A percentile compares a stretch with the other conserved stretches of the same genome.
These are phyloP conservation scores for Escovopsis sp. DNA, from an alignment of 2,329 filamentous ascomycete genomes.

Conservation along the genomic window DNA sequence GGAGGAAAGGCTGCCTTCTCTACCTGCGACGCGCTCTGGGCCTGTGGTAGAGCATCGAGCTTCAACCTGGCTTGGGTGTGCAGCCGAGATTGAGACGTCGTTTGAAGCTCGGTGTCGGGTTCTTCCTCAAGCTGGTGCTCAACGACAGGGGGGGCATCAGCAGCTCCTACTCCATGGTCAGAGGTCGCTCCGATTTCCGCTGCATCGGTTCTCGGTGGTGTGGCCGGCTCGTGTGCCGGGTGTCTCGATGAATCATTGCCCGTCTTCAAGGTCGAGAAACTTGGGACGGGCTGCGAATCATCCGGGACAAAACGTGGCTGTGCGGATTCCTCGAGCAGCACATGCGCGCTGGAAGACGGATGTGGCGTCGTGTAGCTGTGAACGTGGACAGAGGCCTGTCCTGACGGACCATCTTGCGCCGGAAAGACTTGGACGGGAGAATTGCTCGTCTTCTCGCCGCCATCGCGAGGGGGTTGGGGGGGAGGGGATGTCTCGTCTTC, in stretches of 20 bases:
- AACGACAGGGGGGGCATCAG: constrained; percentile 5
- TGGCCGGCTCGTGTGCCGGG: constrained; percentile 16
- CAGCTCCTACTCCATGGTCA: neutral
- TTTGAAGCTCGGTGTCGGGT: neutral
- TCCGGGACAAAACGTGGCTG: constrained; percentile 10
- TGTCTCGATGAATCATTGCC: constrained; percentile 6
- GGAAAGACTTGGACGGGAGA: constrained; percentile 29
- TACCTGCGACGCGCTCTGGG: neutral
- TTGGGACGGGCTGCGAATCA: constrained; percentile 5
- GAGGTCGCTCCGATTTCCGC: constrained; percentile 14
- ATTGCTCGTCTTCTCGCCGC: constrained; percentile 18
- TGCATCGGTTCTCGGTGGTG: constrained; percentile 24
- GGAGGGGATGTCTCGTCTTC: constrained; percentile 5
- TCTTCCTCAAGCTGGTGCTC: neutral
- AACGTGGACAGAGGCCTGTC: constrained; percentile 21
- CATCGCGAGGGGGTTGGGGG: constrained; percentile 6
- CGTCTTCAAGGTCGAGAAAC: constrained; percentile 8
- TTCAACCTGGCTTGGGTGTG: neutral
- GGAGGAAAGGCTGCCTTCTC: too few relatives aligned
- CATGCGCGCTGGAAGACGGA: constrained; percentile 8
- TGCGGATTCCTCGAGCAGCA: constrained; percentile 5
- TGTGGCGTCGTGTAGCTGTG: constrained; percentile 13
- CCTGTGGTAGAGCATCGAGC: neutral
- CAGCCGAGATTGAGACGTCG: neutral
- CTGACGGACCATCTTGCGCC: constrained; percentile 20